These are phyloP conservation scores for Aleurites moluccanus DNA, from an alignment of 441 rosid genomes.

Conservation along the genomic window DNA sequence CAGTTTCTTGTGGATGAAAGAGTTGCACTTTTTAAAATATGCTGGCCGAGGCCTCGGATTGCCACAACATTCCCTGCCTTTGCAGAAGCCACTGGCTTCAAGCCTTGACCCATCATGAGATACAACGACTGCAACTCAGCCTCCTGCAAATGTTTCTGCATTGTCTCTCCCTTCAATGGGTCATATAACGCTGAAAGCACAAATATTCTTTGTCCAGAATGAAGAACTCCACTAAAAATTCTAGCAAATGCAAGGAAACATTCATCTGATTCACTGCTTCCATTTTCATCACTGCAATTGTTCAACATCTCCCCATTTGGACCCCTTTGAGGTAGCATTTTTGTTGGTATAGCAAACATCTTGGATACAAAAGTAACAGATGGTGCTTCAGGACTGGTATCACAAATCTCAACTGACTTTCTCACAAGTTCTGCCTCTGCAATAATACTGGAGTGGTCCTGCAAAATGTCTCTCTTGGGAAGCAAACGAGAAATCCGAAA, in stretches of 20 bases:
- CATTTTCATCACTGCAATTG: constrained; percentile 53
- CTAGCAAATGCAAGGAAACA: constrained; percentile 97
- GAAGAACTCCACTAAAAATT: constrained; percentile 82
- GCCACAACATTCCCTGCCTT: constrained; percentile 92
- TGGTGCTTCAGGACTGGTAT: constrained; percentile 59
- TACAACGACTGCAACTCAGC: constrained; percentile 83
- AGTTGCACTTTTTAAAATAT: constrained; percentile 89
- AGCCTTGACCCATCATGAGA: constrained; percentile 97
- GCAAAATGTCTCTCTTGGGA: constrained; percentile 59
- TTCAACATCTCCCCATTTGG: constrained; percentile 62
- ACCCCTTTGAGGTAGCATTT: constrained; percentile 76
- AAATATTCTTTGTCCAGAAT: constrained; percentile 59
- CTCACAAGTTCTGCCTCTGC: constrained; percentile 74
- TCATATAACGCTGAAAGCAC: constrained; percentile 85
- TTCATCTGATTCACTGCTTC: constrained; percentile 69
- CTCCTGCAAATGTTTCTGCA: constrained; percentile 80
- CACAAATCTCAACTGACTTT: constrained; percentile 74
- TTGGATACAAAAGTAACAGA: constrained; percentile 87
- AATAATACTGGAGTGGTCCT: constrained; percentile 45
- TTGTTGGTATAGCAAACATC: constrained; percentile 85
- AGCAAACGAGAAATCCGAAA: constrained; percentile 67
- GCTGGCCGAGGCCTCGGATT: constrained; percentile 89
- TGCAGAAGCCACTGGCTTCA: constrained; percentile 71
- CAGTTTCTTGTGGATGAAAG: constrained; percentile 80
- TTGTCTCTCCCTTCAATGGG: constrained; percentile 64